These are phyloP conservation scores for Lecanicillium sp. DNA, from an alignment of 2,329 filamentous ascomycete genomes.

Conservation along the genomic window DNA sequence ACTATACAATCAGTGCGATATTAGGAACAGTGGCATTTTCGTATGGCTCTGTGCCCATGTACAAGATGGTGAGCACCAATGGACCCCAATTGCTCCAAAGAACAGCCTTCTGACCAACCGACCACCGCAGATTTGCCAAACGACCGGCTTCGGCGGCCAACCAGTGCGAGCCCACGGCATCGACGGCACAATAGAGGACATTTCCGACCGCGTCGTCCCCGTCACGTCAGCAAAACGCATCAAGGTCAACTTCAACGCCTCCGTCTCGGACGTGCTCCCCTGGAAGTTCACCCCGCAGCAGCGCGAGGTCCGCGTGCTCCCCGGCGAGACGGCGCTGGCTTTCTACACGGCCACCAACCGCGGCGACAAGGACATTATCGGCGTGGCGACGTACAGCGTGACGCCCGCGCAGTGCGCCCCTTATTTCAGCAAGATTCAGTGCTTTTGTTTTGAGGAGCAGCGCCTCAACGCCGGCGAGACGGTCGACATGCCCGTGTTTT, in stretches of 20 bases:
- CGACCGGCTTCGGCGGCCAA: conserved; percentile 87
- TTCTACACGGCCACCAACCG: conserved; percentile 97
- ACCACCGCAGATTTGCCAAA: conserved; percentile 64
- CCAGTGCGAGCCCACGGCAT: conserved; percentile 70
- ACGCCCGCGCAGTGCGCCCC: conserved; percentile 92
- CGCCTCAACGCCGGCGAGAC: conserved; percentile 89
- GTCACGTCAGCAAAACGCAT: conserved; percentile 76
- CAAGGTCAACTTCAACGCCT: conserved; percentile 92
- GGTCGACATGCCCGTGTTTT: conserved; percentile 99
- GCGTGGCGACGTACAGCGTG: conserved; percentile 95
- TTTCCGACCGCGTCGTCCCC: conserved; percentile 70
- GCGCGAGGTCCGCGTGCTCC: conserved; percentile 88
- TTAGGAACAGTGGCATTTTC: conserved; percentile 72
- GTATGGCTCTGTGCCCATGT: conserved; percentile 78
- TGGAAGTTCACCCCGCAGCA: conserved; percentile 98
- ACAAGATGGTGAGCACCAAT: conserved; percentile 64
- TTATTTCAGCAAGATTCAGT: conserved; percentile 99
- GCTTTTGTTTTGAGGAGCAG: conserved; percentile 98
- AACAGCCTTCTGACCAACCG: not conserved
- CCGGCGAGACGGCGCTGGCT: conserved; percentile 91
- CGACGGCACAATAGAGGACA: conserved; percentile 50
- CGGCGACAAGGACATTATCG: conserved; percentile 87
- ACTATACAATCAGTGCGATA: conserved; percentile 70
- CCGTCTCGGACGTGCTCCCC: conserved; percentile 87
- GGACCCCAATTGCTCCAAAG: not conserved